Evolutionary conservation across 2,329 filamentous ascomycete species (phyloP).

Genomic region (Fusarium ambrosium): DNA sequence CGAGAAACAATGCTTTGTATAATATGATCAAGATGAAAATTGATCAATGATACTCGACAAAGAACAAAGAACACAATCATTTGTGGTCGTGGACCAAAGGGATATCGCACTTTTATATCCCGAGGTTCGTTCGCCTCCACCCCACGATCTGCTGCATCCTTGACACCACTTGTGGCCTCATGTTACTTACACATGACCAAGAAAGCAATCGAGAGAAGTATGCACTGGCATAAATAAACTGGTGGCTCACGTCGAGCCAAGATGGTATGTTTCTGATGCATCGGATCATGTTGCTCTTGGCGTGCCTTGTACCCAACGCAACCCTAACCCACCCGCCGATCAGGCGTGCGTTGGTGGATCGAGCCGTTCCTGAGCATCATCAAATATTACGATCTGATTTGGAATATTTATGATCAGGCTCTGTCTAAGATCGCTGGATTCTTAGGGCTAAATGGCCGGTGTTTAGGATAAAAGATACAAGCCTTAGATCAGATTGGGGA

Average conservation of each 20-base stretch:
- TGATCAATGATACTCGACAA: not conserved
- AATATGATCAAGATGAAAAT: too few species aligned
- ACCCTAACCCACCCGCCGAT: slow-evolving; percentile 7
- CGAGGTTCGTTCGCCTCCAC: not conserved
- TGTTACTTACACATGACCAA: not conserved
- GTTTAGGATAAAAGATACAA: not conserved
- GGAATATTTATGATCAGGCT: slow-evolving; percentile 2
- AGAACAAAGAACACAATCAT: not conserved
- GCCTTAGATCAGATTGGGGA: slow-evolving; percentile 11
- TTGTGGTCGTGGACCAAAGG: not conserved
- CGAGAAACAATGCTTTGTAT: too few species aligned
- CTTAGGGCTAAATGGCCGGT: not conserved
- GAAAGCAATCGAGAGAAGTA: not conserved
- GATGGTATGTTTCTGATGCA: slow-evolving; percentile 24
- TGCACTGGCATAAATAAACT: not conserved
- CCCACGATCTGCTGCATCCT: slow-evolving; percentile 17
- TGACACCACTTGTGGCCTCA: slow-evolving; percentile 18
- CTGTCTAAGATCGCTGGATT: not conserved
- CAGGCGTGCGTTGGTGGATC: not conserved
- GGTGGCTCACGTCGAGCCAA: not conserved
- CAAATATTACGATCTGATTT: slow-evolving; percentile 5
- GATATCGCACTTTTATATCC: slow-evolving; percentile 19
- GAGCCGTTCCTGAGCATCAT: slow-evolving; percentile 3
- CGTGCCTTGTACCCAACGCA: slow-evolving; percentile 22
- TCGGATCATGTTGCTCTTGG: slow-evolving; percentile 33